Evolutionary conservation across 2,329 filamentous ascomycete species (phyloP), one percentile per base, ranked within the genome.

Genomic region (Fulvia fulva): DNA sequence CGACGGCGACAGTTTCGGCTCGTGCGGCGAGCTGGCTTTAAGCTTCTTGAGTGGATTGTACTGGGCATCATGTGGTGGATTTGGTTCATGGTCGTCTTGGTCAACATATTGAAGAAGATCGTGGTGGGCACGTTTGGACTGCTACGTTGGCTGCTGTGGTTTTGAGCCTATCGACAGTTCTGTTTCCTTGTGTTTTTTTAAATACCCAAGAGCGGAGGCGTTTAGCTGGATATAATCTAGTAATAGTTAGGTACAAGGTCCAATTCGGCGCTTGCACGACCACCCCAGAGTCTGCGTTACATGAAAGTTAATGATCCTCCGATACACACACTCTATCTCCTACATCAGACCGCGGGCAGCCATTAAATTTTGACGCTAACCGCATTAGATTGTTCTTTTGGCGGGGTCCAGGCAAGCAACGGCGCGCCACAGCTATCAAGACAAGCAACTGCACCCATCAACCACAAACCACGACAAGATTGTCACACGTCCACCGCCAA

Each of bases 11-110:
- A 91, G 53, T 80, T 94, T 69, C 81, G 90, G 55, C 91, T 90
- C 85, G 74, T 91, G 23, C 80, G 90, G 41, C 80, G 89, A 14
- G 84, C 86, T 0, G 87, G 90, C 14, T 97, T 91, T 83, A 85
- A 91, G 55, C 75, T 87, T 21, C 83, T 97, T 16, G 93, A 97
- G 78, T 97, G 91, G 91, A 77, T 85, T 51, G 81, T 97, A 19
- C 85, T 97, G 41, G 89, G 89, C 3, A 83, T 95, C 66, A 90
- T 97, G 86, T 97, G 94, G 91, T 91, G 88, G 74, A 87, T 95
- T 16, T 97, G 93, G 91, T 84, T 95, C 59, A 79, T 96, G 32
- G 92, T 97, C 23, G 89, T 91, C 72, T 79, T 93, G 23, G 78
- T 88, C 53, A 83, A 90, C 59, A 73, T 89, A 14, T 75, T 89